Evolutionary conservation across 306 rosid genomes (phyloP).

Genomic region (Cucurbita ficifolia): DNA sequence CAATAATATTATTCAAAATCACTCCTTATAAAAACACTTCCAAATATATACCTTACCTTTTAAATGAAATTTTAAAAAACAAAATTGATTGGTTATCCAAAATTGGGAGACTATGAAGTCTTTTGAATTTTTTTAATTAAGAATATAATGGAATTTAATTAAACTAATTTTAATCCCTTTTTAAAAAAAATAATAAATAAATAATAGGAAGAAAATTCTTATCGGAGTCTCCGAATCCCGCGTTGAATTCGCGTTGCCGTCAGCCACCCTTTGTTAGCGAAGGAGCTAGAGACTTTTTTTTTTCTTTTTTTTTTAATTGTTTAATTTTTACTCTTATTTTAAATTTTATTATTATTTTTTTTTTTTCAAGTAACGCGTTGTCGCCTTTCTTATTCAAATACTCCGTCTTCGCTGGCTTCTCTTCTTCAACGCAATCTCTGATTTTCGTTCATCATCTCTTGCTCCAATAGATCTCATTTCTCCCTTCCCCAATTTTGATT

Average conservation of each 20-base stretch:
- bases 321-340: neutral
- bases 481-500: neutral
- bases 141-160: too few species aligned
- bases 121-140: too few species aligned
- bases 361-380: slow-evolving; percentile 4
- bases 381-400: slow-evolving; percentile 3
- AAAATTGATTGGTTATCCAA: too few species aligned
- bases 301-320: neutral
- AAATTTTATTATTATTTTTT: neutral
- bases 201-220: too few species aligned
- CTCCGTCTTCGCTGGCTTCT: slow-evolving; percentile 7
- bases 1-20: too few species aligned
- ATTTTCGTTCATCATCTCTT: neutral
- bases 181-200: too few species aligned
- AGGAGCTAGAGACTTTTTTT: neutral
- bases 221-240: neutral
- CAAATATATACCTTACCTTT: too few species aligned
- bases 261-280: neutral
- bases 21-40: too few species aligned
- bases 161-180: too few species aligned
- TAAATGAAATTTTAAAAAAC: too few species aligned
- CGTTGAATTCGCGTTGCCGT: slow-evolving; percentile 2
- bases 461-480: neutral
- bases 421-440: slow-evolving; percentile 1
- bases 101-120: too few species aligned